Conservation (phyloP, 108 stramenopile species). For the Skeletonema tropicum region DNA sequence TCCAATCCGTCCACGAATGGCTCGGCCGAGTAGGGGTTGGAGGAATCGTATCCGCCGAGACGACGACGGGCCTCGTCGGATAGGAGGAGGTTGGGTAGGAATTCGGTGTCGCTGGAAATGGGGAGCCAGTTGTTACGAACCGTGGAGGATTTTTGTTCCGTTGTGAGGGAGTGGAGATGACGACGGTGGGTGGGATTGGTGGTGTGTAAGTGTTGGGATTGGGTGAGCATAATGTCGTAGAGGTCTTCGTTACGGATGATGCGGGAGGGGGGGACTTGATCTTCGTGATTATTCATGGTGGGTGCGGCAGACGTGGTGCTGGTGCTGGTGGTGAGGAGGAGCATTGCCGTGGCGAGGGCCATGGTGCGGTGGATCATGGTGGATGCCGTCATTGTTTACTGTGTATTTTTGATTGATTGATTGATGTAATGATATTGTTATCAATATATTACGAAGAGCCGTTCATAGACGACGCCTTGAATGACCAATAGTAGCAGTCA, state of each 20-base stretch:
- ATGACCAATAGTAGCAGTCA: too few species aligned
- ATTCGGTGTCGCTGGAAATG: background rate
- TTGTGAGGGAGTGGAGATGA: background rate
- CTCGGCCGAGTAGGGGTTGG: conserved; percentile 19
- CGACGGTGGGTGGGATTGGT: background rate
- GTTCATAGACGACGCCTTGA: too few species aligned
- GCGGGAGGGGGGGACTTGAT: background rate
- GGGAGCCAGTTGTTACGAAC: background rate
- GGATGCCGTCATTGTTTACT: too few species aligned
- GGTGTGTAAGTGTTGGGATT: background rate
- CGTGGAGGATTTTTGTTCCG: background rate
- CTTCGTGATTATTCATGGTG: too few species aligned
- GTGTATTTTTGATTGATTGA: too few species aligned
- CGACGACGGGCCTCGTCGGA: background rate
- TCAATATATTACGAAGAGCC: too few species aligned
- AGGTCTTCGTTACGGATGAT: background rate
- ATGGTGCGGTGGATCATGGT: too few species aligned
- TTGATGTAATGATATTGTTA: too few species aligned
- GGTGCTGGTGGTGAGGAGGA: background rate
- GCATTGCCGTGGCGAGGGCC: background rate
- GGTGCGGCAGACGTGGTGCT: too few species aligned
- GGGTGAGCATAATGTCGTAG: background rate
- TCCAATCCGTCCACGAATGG: conserved; percentile 29
- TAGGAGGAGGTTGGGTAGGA: background rate
- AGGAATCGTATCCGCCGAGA: background rate